These are phyloP conservation scores for Rauvolfia tetraphylla DNA, from an alignment of 257 asterid species.

Conservation along the genomic window DNA sequence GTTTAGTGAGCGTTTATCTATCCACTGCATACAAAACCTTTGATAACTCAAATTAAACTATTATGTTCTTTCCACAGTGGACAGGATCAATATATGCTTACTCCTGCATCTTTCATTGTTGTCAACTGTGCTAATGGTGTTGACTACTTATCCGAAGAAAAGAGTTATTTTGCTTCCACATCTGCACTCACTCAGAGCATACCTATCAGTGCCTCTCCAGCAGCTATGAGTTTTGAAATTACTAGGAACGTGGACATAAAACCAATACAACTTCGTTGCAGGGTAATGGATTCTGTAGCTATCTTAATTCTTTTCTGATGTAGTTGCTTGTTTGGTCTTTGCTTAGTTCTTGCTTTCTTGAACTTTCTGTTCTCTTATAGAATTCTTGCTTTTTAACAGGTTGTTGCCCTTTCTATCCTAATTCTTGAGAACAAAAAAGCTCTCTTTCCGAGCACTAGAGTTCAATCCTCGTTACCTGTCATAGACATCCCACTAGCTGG, in stretches of 20 bases:
- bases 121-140: conserved; percentile 39
- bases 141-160: conserved; percentile 27
- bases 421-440: conserved; percentile 46
- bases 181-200: conserved; percentile 24
- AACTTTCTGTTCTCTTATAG: background rate
- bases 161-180: conserved; percentile 23
- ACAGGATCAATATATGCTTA: conserved; percentile 51
- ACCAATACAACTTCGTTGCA: conserved; percentile 59
- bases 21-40: background rate
- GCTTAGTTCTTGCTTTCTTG: background rate
- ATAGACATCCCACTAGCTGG: conserved; percentile 66
- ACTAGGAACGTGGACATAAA: conserved; percentile 32
- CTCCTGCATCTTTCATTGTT: conserved; percentile 70
- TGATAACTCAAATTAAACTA: background rate
- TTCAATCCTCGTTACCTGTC: conserved; percentile 22
- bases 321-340: background rate
- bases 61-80: conserved; percentile 42
- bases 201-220: conserved; percentile 30
- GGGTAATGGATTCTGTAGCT: conserved; percentile 44
- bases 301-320: background rate
- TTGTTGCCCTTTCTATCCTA: conserved; percentile 54
- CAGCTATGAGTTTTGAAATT: conserved; percentile 51
- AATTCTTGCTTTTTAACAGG: conserved; percentile 36
- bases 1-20: background rate
- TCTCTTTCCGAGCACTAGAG: conserved; percentile 23